Evolutionary conservation across 345 rosid species (phyloP).

Genomic region (Rhizophora apiculata): DNA sequence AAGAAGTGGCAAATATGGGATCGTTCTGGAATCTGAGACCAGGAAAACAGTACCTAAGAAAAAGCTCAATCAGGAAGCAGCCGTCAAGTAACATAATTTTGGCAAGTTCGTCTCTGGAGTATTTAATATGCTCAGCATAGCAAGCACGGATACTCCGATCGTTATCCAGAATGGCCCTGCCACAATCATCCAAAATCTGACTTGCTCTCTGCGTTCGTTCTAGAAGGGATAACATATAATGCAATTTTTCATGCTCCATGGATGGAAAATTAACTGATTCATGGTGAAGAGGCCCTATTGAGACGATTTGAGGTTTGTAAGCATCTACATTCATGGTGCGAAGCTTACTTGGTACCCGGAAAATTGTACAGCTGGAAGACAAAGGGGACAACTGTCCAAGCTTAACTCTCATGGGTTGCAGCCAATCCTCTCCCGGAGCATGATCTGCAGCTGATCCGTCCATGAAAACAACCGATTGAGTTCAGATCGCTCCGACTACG

Average conservation of each 20-base stretch:
- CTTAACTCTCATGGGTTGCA: neutral
- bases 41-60: constrained; percentile 16
- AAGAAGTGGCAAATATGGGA: constrained; percentile 29
- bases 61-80: constrained; percentile 20
- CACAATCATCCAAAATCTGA: neutral
- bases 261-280: neutral
- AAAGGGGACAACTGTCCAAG: constrained; percentile 1
- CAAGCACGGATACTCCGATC: neutral
- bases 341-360: constrained; percentile 22
- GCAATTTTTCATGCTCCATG: constrained; percentile 7
- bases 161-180: neutral
- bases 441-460: neutral
- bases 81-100: constrained; percentile 9
- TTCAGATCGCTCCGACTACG: no score
- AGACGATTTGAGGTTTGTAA: constrained; percentile 8
- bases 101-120: neutral
- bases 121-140: neutral
- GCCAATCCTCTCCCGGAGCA: neutral
- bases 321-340: constrained; percentile 1
- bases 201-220: constrained; percentile 4
- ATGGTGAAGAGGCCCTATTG: constrained; percentile 17
- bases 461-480: no score
- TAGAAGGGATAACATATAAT: constrained; percentile 6
- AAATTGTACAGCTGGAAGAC: constrained; percentile 21
- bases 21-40: constrained; percentile 17